Evolutionary conservation across 2,329 filamentous ascomycete genomes (phyloP), one percentile per base, ranked within the genome.

Genomic region (Epichloe aotearoae): DNA sequence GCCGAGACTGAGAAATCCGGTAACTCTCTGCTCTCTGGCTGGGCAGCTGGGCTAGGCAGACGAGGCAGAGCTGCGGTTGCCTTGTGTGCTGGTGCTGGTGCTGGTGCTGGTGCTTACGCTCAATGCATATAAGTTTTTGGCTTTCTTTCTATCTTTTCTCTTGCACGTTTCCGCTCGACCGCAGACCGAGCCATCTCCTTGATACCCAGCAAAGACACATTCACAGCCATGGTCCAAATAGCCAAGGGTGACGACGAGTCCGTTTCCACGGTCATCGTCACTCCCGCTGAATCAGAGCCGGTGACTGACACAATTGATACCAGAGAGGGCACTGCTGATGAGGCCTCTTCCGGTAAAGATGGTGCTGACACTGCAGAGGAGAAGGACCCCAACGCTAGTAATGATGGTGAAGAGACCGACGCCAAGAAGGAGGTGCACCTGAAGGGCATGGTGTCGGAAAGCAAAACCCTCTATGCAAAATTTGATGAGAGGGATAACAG

Each of bases 401-500:
- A 41, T 5, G 17, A 41, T n/a, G 39, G 10, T 3, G 3, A 17
- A 11, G 47, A 57, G 11, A 41, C 52, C 17, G 47, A 56, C 0
- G 47, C 53, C 7, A 45, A 54, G n/a, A 46, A 52, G 12, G 47
- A 58, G 15, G 56, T 61, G 45, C 48, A 59, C 23, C 58, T 63
- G 11, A 54, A 67, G 10, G 70, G 70, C 10, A 64, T 67, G 12
- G 53, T 73, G 46, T 60, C 62, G 20, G 62, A 66, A 4, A 66
- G 62, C 57, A 72, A 72, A 52, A 68, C 72, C 45, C 64, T 73
- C 42, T 73, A 72, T 59, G 60, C 66, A 19, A 69, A 70, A 45
- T 62, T 56, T 26, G 76, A 80, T 58, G 64, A 70, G 11, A 65
- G 71, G 44, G 76, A 75, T 11, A 65, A 70, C 36, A 66, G 69